These are phyloP conservation scores for Dothideomycetes sp. DNA, from an alignment of 2,329 filamentous ascomycete genomes.

Conservation along the genomic window DNA sequence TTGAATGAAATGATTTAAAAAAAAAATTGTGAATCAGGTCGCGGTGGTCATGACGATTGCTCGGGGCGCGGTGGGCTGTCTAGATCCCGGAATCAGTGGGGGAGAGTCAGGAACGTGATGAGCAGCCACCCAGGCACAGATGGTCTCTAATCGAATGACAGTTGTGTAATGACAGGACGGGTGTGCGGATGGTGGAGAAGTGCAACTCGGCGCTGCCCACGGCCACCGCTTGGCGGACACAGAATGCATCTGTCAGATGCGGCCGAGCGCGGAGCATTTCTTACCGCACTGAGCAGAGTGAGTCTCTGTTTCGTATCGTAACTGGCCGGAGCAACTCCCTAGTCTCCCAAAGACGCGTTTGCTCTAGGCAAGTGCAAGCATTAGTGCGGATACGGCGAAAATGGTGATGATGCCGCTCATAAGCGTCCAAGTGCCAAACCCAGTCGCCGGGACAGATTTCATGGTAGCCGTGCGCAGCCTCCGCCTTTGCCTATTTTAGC, in stretches of 20 bases:
- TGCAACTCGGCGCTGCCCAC: constrained; percentile 7
- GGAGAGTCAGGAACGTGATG: constrained; percentile 7
- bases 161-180: constrained; percentile 6
- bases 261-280: too few species aligned
- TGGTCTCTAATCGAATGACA: constrained; percentile 9
- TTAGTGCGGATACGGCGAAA: constrained; percentile 5
- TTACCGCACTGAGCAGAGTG: constrained; percentile 4
- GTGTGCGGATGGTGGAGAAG: constrained; percentile 7
- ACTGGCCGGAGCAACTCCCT: constrained; percentile 9
- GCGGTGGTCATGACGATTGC: constrained; percentile 3
- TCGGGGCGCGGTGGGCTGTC: too few species aligned
- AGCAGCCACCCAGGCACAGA: constrained; percentile 8
- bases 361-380: constrained; percentile 6
- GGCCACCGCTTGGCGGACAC: constrained; percentile 5
- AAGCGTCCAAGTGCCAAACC: not conserved
- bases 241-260: constrained; percentile 8
- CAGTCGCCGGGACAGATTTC: not conserved
- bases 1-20: not conserved
- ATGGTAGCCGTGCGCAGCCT: not conserved
- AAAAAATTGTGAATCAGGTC: constrained; percentile 2
- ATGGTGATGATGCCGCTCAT: constrained; percentile 7
- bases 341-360: constrained; percentile 1
- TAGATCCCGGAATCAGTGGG: constrained; percentile 4
- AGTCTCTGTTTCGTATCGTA: constrained; percentile 5
- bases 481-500: not conserved